These are phyloP conservation scores for Kuraishia piskuri DNA, from an alignment of 805 yeast species.

Conservation along the genomic window DNA sequence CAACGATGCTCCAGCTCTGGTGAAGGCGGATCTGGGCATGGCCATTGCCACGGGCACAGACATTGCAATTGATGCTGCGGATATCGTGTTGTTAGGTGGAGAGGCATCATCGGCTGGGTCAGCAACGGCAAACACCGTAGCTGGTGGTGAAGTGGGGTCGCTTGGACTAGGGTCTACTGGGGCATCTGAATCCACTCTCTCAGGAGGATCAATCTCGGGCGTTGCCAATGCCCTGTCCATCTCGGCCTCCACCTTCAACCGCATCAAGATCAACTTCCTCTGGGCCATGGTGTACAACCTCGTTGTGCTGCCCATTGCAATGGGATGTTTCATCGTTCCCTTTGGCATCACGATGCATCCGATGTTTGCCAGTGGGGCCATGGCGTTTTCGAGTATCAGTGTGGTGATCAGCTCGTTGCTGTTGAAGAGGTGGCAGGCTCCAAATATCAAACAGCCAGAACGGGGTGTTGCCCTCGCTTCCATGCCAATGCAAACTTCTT, in stretches of 20 bases:
- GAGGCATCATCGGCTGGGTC: neutral
- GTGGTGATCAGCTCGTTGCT: conserved; percentile 76
- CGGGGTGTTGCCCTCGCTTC: neutral
- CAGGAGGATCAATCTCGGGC: no score
- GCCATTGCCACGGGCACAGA: conserved; percentile 92
- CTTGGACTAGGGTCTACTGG: conserved; percentile 13
- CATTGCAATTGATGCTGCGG: conserved; percentile 96
- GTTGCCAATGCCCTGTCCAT: conserved; percentile 58
- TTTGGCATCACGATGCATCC: conserved; percentile 76
- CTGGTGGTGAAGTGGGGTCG: neutral
- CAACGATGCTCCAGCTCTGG: conserved; percentile 95
- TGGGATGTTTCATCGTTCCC: conserved; percentile 78
- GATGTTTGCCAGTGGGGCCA: conserved; percentile 81
- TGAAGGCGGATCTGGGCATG: conserved; percentile 80
- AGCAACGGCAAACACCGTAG: conserved; percentile 11
- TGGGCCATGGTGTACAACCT: conserved; percentile 85
- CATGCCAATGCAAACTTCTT: neutral
- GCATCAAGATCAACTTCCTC: conserved; percentile 73
- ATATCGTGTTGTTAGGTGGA: conserved; percentile 62
- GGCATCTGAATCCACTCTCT: no score
- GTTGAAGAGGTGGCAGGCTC: conserved; percentile 56
- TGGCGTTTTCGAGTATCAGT: conserved; percentile 89
- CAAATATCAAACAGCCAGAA: conserved; percentile 6
- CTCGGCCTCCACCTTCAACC: conserved; percentile 57
- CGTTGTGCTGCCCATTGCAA: conserved; percentile 86